These are phyloP conservation scores for Trametes gibbosa DNA, from an alignment of 768 basidiomycete genomes.

Conservation along the genomic window DNA sequence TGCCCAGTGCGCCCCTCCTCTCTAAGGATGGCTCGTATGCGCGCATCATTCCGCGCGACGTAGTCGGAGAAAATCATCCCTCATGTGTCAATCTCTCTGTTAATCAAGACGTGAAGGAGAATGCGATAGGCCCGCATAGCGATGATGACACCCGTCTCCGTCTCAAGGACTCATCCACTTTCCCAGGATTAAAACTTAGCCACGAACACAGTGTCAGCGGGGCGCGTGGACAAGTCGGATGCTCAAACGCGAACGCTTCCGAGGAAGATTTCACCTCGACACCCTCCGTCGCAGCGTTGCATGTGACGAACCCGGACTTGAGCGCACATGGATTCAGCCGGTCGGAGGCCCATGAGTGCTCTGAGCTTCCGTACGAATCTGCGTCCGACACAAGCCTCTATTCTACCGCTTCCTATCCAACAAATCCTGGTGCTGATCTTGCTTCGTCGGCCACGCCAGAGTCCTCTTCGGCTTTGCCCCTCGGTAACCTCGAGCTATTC, in stretches of 20 bases:
- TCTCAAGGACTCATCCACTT: not conserved
- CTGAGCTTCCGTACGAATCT: not conserved
- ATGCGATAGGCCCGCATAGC: not conserved
- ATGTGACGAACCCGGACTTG: conserved; percentile 20
- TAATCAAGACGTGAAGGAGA: not conserved
- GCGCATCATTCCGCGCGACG: conserved; percentile 8
- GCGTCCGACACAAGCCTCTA: conserved; percentile 20
- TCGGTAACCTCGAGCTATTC: conserved; percentile 17
- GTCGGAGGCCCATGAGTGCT: not conserved
- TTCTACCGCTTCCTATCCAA: conserved; percentile 13
- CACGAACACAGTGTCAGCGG: not conserved
- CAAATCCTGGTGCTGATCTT: not conserved
- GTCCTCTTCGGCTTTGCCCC: not conserved
- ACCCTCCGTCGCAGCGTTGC: not conserved
- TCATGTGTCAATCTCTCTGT: not conserved
- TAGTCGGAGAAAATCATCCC: not conserved
- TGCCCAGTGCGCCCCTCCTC: conserved; percentile 37
- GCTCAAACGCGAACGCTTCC: not conserved
- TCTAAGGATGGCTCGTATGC: conserved; percentile 15
- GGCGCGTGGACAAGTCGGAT: not conserved
- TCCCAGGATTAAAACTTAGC: not conserved
- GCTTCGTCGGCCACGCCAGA: not conserved
- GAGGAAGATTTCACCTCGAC: not conserved
- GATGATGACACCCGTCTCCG: not conserved
- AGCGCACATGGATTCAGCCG: too few species aligned